Conservation (phyloP, 495 filamentous ascomycete species). For the Immersiella caudata region DNA sequence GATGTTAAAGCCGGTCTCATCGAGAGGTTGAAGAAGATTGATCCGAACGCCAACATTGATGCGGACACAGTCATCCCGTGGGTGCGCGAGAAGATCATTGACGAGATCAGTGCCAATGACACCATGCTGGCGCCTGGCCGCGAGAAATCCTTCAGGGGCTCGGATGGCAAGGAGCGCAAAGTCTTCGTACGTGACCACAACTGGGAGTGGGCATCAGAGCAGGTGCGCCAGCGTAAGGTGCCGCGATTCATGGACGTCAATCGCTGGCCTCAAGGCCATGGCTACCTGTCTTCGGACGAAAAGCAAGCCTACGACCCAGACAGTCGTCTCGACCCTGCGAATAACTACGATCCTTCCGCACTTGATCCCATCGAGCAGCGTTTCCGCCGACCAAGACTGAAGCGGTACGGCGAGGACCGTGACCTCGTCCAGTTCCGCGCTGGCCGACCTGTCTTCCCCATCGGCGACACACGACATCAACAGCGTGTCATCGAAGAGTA, state of each 20-base stretch:
- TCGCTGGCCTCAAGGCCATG: constrained; percentile 30
- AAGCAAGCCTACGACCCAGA: constrained; percentile 6
- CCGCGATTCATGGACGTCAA: constrained; percentile 30
- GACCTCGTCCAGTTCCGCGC: constrained; percentile 20
- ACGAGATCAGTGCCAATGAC: constrained; percentile 32
- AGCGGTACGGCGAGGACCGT: constrained; percentile 23
- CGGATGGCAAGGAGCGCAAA: neutral
- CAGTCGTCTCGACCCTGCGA: constrained; percentile 20
- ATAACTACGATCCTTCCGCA: constrained; percentile 23
- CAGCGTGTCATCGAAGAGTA: constrained; percentile 22
- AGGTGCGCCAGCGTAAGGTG: neutral
- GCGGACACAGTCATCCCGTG: neutral
- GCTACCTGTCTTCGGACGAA: constrained; percentile 12
- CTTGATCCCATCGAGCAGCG: constrained; percentile 23
- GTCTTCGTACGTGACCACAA: constrained; percentile 23
- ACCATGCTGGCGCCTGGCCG: constrained; percentile 32
- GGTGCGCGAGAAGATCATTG: constrained; percentile 29
- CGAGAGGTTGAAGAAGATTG: neutral
- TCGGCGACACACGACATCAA: constrained; percentile 35
- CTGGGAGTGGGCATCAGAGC: constrained; percentile 31
- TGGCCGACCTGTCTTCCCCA: constrained; percentile 29
- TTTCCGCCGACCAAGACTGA: constrained; percentile 27
- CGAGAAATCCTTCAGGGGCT: neutral
- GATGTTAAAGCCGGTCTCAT: neutral
- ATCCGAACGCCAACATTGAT: neutral